These are phyloP conservation scores for Centella asiatica DNA, from an alignment of 129 eudicot species.

Conservation along the genomic window DNA sequence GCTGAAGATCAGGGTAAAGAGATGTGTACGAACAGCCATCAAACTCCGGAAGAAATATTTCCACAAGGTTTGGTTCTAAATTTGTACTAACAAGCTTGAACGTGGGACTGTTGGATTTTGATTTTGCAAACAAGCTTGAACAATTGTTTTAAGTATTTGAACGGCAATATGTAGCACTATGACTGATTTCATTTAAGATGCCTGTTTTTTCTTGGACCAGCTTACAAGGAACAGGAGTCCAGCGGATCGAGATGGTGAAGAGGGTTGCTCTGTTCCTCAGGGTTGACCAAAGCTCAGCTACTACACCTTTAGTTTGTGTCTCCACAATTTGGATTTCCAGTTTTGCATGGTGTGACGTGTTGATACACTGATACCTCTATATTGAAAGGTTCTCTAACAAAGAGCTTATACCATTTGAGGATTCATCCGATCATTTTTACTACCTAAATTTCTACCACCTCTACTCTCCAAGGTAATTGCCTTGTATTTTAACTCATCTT, in stretches of 20 bases:
- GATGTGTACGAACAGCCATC: slow-evolving; percentile 86
- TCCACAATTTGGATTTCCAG: slow-evolving; percentile 16
- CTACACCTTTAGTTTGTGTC: slow-evolving; percentile 16
- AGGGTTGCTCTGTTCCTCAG: slow-evolving; percentile 13
- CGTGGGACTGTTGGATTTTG: too few relatives aligned
- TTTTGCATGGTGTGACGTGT: slow-evolving; percentile 20
- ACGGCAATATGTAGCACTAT: too few relatives aligned
- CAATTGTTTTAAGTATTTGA: too few relatives aligned
- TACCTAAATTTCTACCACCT: background rate
- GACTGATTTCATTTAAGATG: too few relatives aligned
- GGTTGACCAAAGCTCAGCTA: slow-evolving; percentile 13
- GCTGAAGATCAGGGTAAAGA: slow-evolving; percentile 89
- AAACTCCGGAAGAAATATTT: slow-evolving; percentile 91
- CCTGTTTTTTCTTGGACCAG: slow-evolving; percentile 24
- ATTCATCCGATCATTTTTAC: slow-evolving; percentile 19
- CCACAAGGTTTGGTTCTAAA: slow-evolving; percentile 79
- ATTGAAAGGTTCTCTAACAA: slow-evolving; percentile 15
- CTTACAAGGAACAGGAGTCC: slow-evolving; percentile 51
- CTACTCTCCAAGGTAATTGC: slow-evolving; percentile 9
- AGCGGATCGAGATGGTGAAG: slow-evolving; percentile 33
- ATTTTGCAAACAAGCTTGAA: too few relatives aligned
- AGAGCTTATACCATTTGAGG: slow-evolving; percentile 27
- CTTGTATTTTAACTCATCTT: background rate
- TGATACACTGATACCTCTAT: slow-evolving; percentile 16
- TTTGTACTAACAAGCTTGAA: too few relatives aligned